phyloP scores from a whole-genome alignment of 371 early-diverging fungal genomes.

The Blakeslea trispora region DNA sequence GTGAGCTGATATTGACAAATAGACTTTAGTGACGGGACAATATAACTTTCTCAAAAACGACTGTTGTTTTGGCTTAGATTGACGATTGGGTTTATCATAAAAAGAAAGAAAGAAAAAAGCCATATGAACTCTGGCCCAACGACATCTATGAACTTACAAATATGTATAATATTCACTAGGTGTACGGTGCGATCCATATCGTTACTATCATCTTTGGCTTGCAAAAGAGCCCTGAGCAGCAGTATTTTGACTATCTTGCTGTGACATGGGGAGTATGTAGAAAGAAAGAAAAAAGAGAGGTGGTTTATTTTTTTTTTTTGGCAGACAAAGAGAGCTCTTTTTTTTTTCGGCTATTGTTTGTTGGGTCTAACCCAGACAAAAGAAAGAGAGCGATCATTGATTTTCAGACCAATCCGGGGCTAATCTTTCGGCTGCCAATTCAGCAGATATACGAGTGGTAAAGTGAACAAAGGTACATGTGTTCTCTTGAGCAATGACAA shows the following conservation, averaged over 20 bases:
- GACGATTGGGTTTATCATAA: too few relatives aligned
- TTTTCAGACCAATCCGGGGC: slow-evolving; percentile 48
- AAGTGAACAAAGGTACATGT: slow-evolving; percentile 92
- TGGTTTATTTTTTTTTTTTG: background rate
- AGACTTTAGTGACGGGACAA: too few relatives aligned
- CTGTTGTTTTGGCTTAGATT: too few relatives aligned
- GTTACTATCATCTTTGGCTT: too few relatives aligned
- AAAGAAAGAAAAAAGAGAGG: background rate
- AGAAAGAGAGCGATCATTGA: slow-evolving; percentile 53
- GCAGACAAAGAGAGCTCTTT: background rate
- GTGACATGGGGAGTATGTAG: slow-evolving; percentile 42
- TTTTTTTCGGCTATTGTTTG: slow-evolving; percentile 16
- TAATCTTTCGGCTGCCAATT: slow-evolving; percentile 68
- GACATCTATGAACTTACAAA: too few relatives aligned
- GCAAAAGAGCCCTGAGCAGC: slow-evolving; percentile 42
- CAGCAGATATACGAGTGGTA: slow-evolving; percentile 73
- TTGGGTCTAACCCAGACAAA: slow-evolving; percentile 69
- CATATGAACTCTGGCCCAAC: too few relatives aligned
- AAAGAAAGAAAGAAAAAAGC: too few relatives aligned
- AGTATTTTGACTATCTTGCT: slow-evolving; percentile 48
- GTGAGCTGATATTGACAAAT: too few relatives aligned
- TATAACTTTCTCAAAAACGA: too few relatives aligned
- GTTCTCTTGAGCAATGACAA: slow-evolving; percentile 77
- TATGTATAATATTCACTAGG: too few relatives aligned
- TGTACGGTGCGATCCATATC: too few relatives aligned